Evolutionary conservation across 495 filamentous ascomycete species (phyloP).

Genomic region (Neurospora sp.): DNA sequence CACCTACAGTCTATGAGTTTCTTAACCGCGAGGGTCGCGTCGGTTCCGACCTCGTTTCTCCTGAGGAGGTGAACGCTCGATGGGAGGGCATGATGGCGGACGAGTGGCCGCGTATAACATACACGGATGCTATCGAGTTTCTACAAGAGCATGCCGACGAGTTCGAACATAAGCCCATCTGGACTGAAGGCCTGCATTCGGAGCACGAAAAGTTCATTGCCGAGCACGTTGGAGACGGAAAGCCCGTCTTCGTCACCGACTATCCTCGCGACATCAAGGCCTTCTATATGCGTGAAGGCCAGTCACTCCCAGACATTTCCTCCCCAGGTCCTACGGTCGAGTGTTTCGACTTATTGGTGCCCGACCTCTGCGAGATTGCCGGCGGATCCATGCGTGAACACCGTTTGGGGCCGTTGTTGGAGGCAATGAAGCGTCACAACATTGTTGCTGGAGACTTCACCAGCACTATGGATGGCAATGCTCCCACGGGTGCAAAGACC

Average conservation of each 20-base stretch:
- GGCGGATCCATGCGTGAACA: slow-evolving; percentile 94
- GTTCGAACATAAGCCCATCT: slow-evolving; percentile 59
- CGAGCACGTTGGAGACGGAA: slow-evolving; percentile 50
- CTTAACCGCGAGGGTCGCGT: slow-evolving; percentile 18
- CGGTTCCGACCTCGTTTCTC: slow-evolving; percentile 23
- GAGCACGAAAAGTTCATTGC: slow-evolving; percentile 93
- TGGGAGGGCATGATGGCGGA: slow-evolving; percentile 56
- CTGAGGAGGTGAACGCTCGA: slow-evolving; percentile 47
- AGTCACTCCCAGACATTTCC: slow-evolving; percentile 5
- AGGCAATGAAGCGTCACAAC: slow-evolving; percentile 52
- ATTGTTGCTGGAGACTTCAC: slow-evolving; percentile 4
- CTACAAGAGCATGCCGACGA: slow-evolving; percentile 51
- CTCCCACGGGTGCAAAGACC: not conserved
- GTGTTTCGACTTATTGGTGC: slow-evolving; percentile 91
- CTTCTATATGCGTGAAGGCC: slow-evolving; percentile 84
- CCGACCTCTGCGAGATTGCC: slow-evolving; percentile 78
- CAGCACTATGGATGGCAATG: not conserved
- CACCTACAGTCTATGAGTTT: slow-evolving; percentile 52
- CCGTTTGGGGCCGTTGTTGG: slow-evolving; percentile 56
- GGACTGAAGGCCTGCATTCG: slow-evolving; percentile 69
- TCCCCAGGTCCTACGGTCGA: slow-evolving; percentile 56
- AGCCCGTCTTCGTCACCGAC: slow-evolving; percentile 84
- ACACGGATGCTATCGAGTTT: slow-evolving; percentile 61
- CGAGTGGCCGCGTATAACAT: slow-evolving; percentile 78
- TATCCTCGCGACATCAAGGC: slow-evolving; percentile 82